These are phyloP conservation scores for Penicillium chermesinum DNA, from an alignment of 495 filamentous ascomycete species.

Conservation along the genomic window DNA sequence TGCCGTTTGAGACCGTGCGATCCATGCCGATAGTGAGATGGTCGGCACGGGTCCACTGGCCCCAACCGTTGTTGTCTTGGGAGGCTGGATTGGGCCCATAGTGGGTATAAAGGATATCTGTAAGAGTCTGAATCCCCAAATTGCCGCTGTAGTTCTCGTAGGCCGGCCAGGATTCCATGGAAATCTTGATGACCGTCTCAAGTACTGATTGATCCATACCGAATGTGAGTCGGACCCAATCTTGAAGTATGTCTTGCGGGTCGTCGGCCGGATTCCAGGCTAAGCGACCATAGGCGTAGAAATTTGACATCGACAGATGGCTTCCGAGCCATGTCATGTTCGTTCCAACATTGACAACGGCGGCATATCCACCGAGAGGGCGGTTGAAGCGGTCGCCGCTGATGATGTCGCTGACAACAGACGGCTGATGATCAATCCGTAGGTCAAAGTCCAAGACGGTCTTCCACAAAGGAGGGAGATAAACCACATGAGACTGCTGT, in stretches of 20 bases:
- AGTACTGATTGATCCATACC: slow-evolving; percentile 47
- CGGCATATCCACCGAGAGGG: slow-evolving; percentile 56
- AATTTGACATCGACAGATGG: slow-evolving; percentile 65
- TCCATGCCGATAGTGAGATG: slow-evolving; percentile 62
- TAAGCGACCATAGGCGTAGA: slow-evolving; percentile 63
- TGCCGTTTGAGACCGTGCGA: slow-evolving; percentile 61
- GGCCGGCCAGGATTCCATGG: slow-evolving; percentile 64
- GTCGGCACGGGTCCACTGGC: slow-evolving; percentile 69
- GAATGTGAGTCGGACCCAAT: slow-evolving; percentile 66
- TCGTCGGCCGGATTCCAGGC: slow-evolving; percentile 56
- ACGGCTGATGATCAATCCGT: slow-evolving; percentile 50
- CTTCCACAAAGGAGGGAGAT: slow-evolving; percentile 64
- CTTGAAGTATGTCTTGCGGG: slow-evolving; percentile 47
- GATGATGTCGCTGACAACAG: slow-evolving; percentile 52
- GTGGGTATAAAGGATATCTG: slow-evolving; percentile 61
- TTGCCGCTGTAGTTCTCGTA: slow-evolving; percentile 71
- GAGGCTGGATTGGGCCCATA: slow-evolving; percentile 63
- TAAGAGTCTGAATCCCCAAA: slow-evolving; percentile 64
- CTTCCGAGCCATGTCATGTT: slow-evolving; percentile 64
- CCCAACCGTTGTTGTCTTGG: slow-evolving; percentile 65
- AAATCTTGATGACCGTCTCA: slow-evolving; percentile 56
- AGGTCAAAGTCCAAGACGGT: slow-evolving; percentile 62
- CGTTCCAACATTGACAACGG: slow-evolving; percentile 64
- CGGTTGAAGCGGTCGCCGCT: slow-evolving; percentile 55
- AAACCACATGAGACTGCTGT: slow-evolving; percentile 65